Evolutionary conservation across 176 grass and related monocot species (phyloP).

Genomic region (Canna indica): DNA sequence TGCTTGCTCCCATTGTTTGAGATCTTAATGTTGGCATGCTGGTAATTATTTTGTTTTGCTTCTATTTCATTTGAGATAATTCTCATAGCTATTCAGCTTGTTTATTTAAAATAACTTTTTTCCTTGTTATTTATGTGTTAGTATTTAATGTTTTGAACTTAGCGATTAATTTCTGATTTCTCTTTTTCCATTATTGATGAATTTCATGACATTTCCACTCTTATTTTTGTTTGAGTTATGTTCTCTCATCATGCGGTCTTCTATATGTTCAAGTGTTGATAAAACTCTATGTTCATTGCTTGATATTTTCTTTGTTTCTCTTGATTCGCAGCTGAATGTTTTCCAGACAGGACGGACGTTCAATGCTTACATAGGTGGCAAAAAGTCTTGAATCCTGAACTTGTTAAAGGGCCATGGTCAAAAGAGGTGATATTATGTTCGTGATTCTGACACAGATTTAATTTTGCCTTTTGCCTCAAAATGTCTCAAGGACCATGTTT

Average conservation of each 20-base stretch:
- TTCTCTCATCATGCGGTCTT: neutral
- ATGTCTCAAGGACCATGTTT: neutral
- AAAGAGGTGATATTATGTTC: constrained; percentile 60
- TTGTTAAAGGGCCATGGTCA: constrained; percentile 95
- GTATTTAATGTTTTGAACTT: no score
- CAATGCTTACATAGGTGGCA: constrained; percentile 99
- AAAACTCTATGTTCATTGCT: neutral
- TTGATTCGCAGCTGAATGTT: constrained; percentile 75
- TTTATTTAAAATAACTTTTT: no score
- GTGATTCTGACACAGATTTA: neutral
- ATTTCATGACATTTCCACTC: neutral
- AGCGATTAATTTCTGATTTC: neutral
- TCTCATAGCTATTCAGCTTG: neutral
- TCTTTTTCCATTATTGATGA: neutral
- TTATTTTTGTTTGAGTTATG: neutral
- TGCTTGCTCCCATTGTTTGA: no score
- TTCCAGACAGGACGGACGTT: constrained; percentile 86
- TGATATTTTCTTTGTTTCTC: constrained; percentile 8
- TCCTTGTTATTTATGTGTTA: neutral
- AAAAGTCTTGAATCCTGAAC: constrained; percentile 90
- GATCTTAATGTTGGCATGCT: no score
- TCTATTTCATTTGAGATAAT: no score
- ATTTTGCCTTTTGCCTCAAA: neutral
- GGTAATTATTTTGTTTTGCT: no score
- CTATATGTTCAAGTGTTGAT: neutral